A percentile compares a stretch with the other conserved stretches of the same genome.
phyloP scores from a whole-genome alignment of 2,329 filamentous ascomycete genomes.

The Penicillium sp. region DNA sequence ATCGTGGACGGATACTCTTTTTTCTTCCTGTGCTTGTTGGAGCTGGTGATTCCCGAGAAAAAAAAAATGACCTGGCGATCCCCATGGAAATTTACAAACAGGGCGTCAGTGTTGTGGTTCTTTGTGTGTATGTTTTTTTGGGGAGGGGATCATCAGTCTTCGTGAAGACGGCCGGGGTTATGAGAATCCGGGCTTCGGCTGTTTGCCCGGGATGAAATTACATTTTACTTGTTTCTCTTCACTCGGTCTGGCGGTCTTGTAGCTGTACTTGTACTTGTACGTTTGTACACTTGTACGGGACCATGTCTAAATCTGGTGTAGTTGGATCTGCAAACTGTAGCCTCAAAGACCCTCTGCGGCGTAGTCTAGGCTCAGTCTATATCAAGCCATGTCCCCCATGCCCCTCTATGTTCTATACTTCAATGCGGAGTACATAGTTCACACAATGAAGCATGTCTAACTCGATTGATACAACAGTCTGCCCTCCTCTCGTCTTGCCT shows the following conservation, averaged over 20 bases:
- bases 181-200: constrained; percentile 29
- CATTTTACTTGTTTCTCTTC: constrained; percentile 29
- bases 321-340: background rate
- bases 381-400: background rate
- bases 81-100: constrained; percentile 12
- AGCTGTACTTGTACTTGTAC: constrained; percentile 1
- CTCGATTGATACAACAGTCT: background rate
- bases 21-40: constrained; percentile 14
- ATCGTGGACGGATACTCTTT: constrained; percentile 14
- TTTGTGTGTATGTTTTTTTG: constrained; percentile 23
- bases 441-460: background rate
- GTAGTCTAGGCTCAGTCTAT: constrained; percentile 3
- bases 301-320: background rate
- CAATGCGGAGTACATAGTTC: background rate
- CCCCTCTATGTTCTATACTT: background rate
- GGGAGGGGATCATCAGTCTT: constrained; percentile 22
- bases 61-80: constrained; percentile 21
- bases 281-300: background rate
- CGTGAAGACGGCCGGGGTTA: constrained; percentile 26
- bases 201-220: constrained; percentile 28
- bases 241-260: constrained; percentile 10
- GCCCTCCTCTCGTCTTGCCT: background rate
- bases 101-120: constrained; percentile 27
- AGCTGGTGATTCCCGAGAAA: constrained; percentile 10
- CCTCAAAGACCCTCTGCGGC: background rate